Conservation (phyloP, 2,329 filamentous ascomycete genomes). For the Elsinoe australis region DNA sequence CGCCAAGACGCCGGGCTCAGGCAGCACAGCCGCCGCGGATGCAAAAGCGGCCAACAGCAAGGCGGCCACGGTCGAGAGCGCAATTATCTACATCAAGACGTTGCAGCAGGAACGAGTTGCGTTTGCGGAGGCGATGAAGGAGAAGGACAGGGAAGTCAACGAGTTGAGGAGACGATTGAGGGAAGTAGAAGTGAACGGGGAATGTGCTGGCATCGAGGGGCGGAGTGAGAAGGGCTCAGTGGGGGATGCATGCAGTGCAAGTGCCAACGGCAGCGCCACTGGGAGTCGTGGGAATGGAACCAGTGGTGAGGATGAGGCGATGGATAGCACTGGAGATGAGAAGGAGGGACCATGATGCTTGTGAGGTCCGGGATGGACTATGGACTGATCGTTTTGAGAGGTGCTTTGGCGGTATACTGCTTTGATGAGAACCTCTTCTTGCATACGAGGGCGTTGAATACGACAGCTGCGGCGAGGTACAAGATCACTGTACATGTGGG, state of each 20-base stretch:
- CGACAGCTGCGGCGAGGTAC: no score
- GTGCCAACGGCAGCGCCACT: no score
- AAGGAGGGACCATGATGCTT: background rate
- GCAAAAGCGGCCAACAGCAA: constrained; percentile 68
- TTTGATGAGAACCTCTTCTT: no score
- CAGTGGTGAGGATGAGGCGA: background rate
- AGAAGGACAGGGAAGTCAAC: constrained; percentile 27
- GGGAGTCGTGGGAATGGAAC: background rate
- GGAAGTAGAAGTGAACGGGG: constrained; percentile 8
- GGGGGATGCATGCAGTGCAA: no score
- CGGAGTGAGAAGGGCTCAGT: no score
- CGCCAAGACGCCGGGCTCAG: constrained; percentile 23
- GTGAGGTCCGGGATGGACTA: background rate
- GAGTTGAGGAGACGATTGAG: constrained; percentile 15
- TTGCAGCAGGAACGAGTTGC: constrained; percentile 53
- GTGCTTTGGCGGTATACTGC: background rate
- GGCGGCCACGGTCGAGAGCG: constrained; percentile 93
- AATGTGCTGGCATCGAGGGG: background rate
- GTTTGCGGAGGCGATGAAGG: constrained; percentile 24
- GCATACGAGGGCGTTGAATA: no score
- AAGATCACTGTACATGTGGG: no score
- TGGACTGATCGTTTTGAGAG: no score
- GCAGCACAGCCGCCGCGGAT: constrained; percentile 23
- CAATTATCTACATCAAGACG: constrained; percentile 88
- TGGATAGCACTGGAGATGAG: background rate